Conservation (phyloP, 495 filamentous ascomycete genomes). For the Penicillium nucicola region DNA sequence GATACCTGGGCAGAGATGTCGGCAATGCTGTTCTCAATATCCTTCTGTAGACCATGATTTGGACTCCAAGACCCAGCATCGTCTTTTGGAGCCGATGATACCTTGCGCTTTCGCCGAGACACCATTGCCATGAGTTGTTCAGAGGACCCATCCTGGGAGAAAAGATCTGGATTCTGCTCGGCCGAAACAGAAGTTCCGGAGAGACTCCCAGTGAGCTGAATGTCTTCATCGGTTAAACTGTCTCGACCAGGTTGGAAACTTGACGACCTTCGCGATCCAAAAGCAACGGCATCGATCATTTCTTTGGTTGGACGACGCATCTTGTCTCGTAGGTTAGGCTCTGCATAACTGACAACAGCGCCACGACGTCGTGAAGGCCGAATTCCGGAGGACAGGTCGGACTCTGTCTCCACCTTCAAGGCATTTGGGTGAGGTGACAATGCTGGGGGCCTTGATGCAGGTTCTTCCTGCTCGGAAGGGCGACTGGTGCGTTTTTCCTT, state of each 20-base stretch:
- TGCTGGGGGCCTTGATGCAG: background rate
- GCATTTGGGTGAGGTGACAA: slow-evolving; percentile 2
- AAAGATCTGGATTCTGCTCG: background rate
- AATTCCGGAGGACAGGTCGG: slow-evolving; percentile 38
- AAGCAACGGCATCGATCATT: slow-evolving; percentile 66
- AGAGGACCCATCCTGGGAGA: slow-evolving; percentile 3
- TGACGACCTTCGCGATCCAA: slow-evolving; percentile 38
- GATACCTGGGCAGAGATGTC: slow-evolving; percentile 1
- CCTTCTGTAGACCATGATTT: background rate
- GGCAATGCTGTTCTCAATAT: slow-evolving; percentile 3
- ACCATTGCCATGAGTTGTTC: slow-evolving; percentile 16
- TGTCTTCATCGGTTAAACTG: slow-evolving; percentile 17
- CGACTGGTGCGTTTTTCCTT: slow-evolving; percentile 16
- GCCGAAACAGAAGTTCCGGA: slow-evolving; percentile 6
- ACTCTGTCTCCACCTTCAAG: slow-evolving; percentile 4
- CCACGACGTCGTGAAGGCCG: slow-evolving; percentile 64
- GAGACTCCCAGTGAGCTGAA: background rate
- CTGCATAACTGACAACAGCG: slow-evolving; percentile 74
- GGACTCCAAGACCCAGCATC: background rate
- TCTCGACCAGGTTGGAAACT: slow-evolving; percentile 19
- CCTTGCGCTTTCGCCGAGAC: slow-evolving; percentile 32
- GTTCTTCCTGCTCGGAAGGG: slow-evolving; percentile 10
- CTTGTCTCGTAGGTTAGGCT: slow-evolving; percentile 80
- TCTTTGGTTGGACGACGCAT: slow-evolving; percentile 81
- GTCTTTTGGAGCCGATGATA: slow-evolving; percentile 19